phyloP scores from a whole-genome alignment of 257 asterid species.

The Solanum sejunctum region DNA sequence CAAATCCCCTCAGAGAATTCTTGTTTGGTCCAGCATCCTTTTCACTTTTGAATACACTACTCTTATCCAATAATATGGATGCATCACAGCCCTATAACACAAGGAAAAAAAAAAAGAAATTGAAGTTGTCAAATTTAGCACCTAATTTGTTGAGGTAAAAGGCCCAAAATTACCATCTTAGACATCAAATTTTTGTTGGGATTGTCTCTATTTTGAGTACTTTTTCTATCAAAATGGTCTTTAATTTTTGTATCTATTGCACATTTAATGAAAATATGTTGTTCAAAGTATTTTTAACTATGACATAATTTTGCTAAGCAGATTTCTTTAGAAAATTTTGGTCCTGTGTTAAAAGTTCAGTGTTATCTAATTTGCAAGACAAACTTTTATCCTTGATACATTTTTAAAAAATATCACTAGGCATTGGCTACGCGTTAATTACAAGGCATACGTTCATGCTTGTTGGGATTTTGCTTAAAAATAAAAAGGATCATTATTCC shows the following conservation, averaged over 20 bases:
- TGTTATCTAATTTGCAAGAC: no score
- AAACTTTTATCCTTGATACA: no score
- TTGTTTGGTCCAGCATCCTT: conserved; percentile 63
- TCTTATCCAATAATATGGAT: conserved; percentile 46
- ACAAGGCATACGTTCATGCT: not conserved
- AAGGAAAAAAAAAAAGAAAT: not conserved
- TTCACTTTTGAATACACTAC: conserved; percentile 21
- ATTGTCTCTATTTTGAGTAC: not conserved
- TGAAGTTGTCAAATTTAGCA: not conserved
- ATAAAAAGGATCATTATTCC: no score
- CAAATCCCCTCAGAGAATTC: conserved; percentile 51
- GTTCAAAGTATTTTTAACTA: not conserved
- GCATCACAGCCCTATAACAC: conserved; percentile 63
- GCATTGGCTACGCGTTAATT: not conserved
- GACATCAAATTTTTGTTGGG: not conserved
- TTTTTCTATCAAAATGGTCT: not conserved
- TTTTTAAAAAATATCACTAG: no score
- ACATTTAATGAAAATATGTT: not conserved
- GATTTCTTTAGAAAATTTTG: no score
- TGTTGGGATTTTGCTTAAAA: no score
- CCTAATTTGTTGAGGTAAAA: not conserved
- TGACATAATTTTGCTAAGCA: not conserved
- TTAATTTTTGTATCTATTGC: not conserved
- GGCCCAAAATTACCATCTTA: not conserved
- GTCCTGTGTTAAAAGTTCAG: no score